These are phyloP conservation scores for Neofusicoccum umdonicola DNA, from an alignment of 2,329 filamentous ascomycete genomes.

Conservation along the genomic window DNA sequence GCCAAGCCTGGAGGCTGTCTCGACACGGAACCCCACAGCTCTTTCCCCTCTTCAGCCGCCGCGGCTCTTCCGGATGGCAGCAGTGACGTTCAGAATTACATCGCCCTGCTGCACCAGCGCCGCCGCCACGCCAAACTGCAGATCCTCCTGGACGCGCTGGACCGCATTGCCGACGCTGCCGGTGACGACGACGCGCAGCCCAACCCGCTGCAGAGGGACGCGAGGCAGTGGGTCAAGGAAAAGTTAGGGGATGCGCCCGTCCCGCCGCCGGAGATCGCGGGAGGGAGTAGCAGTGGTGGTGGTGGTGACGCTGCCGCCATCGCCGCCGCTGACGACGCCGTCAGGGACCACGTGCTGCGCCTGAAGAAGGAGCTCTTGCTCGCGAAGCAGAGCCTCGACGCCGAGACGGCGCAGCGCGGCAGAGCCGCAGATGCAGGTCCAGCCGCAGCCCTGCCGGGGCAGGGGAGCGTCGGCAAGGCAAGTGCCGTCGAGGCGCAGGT, in stretches of 20 bases:
- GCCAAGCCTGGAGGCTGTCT: background rate
- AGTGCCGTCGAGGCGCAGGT: constrained; percentile 29
- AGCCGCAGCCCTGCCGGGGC: background rate
- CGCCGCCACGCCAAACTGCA: constrained; percentile 46
- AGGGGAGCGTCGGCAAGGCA: background rate
- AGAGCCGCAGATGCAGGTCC: background rate
- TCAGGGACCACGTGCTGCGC: constrained; percentile 30
- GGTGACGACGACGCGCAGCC: constrained; percentile 20
- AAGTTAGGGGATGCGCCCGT: constrained; percentile 36
- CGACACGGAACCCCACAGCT: background rate
- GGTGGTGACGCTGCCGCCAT: constrained; percentile 20
- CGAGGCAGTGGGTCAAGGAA: constrained; percentile 28
- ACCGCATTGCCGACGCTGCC: constrained; percentile 31
- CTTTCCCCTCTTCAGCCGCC: background rate
- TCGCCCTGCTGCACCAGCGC: constrained; percentile 46
- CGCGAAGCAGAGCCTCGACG: constrained; percentile 33
- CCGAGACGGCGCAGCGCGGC: constrained; percentile 22
- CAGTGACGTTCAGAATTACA: constrained; percentile 31
- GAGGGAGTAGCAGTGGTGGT: constrained; percentile 24
- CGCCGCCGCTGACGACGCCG: constrained; percentile 22
- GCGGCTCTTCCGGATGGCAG: background rate
- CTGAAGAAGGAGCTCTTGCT: constrained; percentile 41
- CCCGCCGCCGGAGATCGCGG: constrained; percentile 31
- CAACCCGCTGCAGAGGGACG: constrained; percentile 24
- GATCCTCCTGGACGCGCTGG: constrained; percentile 46